phyloP scores from a whole-genome alignment of 1,284 basidiomycete genomes.

The Wolfiporia cocos region DNA sequence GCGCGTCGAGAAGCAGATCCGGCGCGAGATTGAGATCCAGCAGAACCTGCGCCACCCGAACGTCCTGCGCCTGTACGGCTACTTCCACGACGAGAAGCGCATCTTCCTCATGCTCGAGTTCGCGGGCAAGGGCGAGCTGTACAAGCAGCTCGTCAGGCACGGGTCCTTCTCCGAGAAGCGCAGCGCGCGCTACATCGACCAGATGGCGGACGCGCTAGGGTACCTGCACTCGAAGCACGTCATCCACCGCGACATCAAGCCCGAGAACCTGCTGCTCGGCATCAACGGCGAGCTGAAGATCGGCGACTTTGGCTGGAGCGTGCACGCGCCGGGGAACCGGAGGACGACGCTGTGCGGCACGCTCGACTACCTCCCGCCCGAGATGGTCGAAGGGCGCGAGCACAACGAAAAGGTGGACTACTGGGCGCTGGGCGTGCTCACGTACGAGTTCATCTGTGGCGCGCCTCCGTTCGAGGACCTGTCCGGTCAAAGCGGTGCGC shows the following conservation, averaged over 20 bases:
- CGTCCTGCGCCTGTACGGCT: slow-evolving; percentile 90
- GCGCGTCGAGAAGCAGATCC: slow-evolving; percentile 88
- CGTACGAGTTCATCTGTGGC: slow-evolving; percentile 93
- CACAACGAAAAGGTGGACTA: slow-evolving; percentile 90
- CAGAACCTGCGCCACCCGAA: slow-evolving; percentile 96
- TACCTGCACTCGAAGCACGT: slow-evolving; percentile 97
- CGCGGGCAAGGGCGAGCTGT: slow-evolving; percentile 92
- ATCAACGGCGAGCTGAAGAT: slow-evolving; percentile 98
- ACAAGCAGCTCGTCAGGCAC: slow-evolving; percentile 88
- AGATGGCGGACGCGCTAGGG: slow-evolving; percentile 94
- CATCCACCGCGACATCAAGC: slow-evolving; percentile 99
- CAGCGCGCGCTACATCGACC: slow-evolving; percentile 87
- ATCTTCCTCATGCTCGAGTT: slow-evolving; percentile 98
- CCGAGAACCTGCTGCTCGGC: slow-evolving; percentile 93
- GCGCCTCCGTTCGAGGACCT: slow-evolving; percentile 93
- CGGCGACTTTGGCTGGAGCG: slow-evolving; percentile 98
- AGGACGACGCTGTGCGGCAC: slow-evolving; percentile 92
- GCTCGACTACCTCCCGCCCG: slow-evolving; percentile 94
- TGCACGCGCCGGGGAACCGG: slow-evolving; percentile 91
- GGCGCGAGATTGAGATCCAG: slow-evolving; percentile 98
- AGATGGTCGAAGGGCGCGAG: slow-evolving; percentile 93
- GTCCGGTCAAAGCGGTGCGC: slow-evolving; percentile 64
- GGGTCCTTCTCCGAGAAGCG: slow-evolving; percentile 86
- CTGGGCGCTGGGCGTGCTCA: slow-evolving; percentile 96
- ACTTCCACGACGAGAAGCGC: slow-evolving; percentile 97